Percentiles rank a stretch among this genome's conserved stretches.
Evolutionary conservation across 2,329 filamentous ascomycete genomes (phyloP).

Genomic region (Colletotrichum gloeosporioides): DNA sequence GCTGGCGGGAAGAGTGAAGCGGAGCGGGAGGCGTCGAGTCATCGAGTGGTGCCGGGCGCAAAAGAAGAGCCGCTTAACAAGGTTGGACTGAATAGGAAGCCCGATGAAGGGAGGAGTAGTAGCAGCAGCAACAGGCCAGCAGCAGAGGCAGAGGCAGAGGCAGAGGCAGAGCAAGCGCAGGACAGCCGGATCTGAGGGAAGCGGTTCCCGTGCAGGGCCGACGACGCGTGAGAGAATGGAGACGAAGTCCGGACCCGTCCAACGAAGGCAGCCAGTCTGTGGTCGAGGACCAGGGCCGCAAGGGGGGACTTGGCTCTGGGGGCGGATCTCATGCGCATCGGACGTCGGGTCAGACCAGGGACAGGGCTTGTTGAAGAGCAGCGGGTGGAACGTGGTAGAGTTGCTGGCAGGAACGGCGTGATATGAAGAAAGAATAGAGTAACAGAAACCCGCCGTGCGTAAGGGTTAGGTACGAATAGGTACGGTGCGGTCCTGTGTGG

Average conservation of each 20-base stretch:
- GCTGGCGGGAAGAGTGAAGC: conserved; percentile 3
- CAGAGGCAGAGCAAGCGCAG: background rate
- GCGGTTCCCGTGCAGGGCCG: conserved; percentile 10
- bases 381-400: conserved; percentile 9
- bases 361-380: conserved; percentile 10
- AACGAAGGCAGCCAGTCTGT: conserved; percentile 10
- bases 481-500: background rate
- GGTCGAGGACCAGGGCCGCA: conserved; percentile 5
- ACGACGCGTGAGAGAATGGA: conserved; percentile 12
- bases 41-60: conserved; percentile 14
- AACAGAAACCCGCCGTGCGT: conserved; percentile 5
- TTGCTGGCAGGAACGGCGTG: conserved; percentile 12
- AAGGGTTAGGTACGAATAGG: background rate
- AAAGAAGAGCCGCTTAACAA: conserved; percentile 18
- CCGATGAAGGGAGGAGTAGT: background rate
- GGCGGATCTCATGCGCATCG: conserved; percentile 20
- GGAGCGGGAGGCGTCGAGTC: conserved; percentile 16
- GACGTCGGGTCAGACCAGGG: conserved; percentile 17
- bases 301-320: conserved; percentile 18
- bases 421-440: conserved; percentile 18
- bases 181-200: conserved; percentile 6
- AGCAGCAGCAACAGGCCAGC: background rate
- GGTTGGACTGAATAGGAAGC: conserved; percentile 18
- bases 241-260: conserved; percentile 10
- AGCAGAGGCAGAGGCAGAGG: background rate